Base-by-base conservation (phyloP, 2,329 filamentous ascomycete genomes). In the Neofusicoccum parvum region DNA sequence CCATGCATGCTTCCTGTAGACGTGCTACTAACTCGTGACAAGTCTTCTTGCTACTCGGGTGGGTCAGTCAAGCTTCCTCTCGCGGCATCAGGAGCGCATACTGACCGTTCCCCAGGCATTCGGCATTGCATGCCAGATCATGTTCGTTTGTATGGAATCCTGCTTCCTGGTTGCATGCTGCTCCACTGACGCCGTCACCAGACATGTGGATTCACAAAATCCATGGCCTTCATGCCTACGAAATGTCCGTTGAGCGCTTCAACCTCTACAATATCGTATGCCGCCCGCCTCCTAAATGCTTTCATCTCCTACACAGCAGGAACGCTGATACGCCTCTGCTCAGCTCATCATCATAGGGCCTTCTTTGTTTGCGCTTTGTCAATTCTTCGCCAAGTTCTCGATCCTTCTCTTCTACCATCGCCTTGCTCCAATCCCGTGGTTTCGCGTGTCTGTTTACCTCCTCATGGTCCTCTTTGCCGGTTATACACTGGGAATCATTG, bases 171-270 rank as follows among this genome's bases (percentile, higher is more conserved):
- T 20, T 27, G 17, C 9, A 27, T 14, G 10, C 11, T 5, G 9
- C 10, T 49, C 14, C 3, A 14, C 46, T 49, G 10, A 49, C 6
- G 12, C 10, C 32, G 9, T 3, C 14, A 23, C 17, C 50, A 54
- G 50, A 37, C n/a, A 54, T 54, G 50, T 54, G 50, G 50, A 14
- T 14, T 9, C 15, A 45, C 2, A 65, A 65, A 32, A 65, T 64
- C 11, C 70, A 70, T 3, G 70, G 70, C 5, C 56, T 68, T 7
- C 70, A 71, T 27, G 70, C 69, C 14, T 71, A 67, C 67, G 70
- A 71, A 32, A 70, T 71, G 11, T 54, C 66, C 5, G 63, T 70
- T n/a, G 66, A 68, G 5, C 46, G 63, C 7, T 71, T 67, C 20
- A 64, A 58, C 20, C 65, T 54, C 36, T 70, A 69, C 46, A 54